Evolutionary conservation across 1,139 yeast genomes (phyloP).

Genomic region (Kluyveromyces sp.): DNA sequence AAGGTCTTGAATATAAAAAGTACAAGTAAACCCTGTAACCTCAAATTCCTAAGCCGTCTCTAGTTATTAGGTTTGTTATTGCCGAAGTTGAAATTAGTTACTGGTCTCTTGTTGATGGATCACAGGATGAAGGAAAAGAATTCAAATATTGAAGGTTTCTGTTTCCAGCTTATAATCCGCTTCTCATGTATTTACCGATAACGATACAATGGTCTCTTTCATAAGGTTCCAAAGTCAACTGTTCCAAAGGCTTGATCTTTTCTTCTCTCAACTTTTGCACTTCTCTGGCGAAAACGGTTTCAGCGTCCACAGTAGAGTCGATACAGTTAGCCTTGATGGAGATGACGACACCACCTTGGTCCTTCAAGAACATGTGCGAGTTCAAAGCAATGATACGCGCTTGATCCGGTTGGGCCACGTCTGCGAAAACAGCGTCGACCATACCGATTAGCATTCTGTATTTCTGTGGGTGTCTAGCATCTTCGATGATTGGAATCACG

Average conservation of each 20-base stretch:
- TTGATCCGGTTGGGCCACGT: constrained; percentile 99
- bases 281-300: constrained; percentile 98
- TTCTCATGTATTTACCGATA: constrained; percentile 92
- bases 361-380: constrained; percentile 96
- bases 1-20: too few species aligned
- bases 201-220: constrained; percentile 99
- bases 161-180: constrained; percentile 41
- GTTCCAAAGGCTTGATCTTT: constrained; percentile 97
- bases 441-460: constrained; percentile 97
- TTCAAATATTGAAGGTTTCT: neutral
- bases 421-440: constrained; percentile 98
- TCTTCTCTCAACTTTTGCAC: constrained; percentile 98
- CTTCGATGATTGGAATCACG: constrained; percentile 96
- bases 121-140: neutral
- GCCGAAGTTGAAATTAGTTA: neutral
- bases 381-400: constrained; percentile 98
- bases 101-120: neutral
- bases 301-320: constrained; percentile 98
- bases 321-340: constrained; percentile 99
- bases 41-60: neutral
- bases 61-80: neutral
- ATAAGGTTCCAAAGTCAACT: constrained; percentile 96
- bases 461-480: constrained; percentile 99
- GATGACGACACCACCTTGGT: constrained; percentile 96
- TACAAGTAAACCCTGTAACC: too few species aligned